These are phyloP conservation scores for Neonectria sp. DNA, from an alignment of 2,329 filamentous ascomycete genomes.

Conservation along the genomic window DNA sequence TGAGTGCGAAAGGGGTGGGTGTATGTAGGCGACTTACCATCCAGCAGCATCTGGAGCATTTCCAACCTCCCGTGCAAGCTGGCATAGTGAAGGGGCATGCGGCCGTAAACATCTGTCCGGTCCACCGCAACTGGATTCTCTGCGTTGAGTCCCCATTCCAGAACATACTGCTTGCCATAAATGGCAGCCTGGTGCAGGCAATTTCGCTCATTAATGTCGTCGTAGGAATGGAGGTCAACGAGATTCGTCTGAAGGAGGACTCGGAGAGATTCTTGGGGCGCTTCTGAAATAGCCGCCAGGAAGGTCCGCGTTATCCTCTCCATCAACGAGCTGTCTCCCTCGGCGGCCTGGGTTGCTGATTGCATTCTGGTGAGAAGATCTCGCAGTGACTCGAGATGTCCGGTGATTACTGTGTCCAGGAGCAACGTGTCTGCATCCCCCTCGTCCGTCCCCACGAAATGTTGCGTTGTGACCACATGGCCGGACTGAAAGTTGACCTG, in stretches of 20 bases:
- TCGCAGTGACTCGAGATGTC: constrained; percentile 82
- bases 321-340: constrained; percentile 69
- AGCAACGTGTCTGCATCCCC: constrained; percentile 91
- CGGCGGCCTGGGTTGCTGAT: constrained; percentile 67
- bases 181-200: constrained; percentile 98
- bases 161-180: constrained; percentile 85
- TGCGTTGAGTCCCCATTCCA: constrained; percentile 78
- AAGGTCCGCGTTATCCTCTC: constrained; percentile 93
- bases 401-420: constrained; percentile 87
- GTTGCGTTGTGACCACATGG: constrained; percentile 76
- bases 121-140: constrained; percentile 80
- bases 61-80: constrained; percentile 93
- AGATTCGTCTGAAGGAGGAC: constrained; percentile 84
- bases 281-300: constrained; percentile 89
- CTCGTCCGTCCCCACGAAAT: constrained; percentile 83
- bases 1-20: background rate
- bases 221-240: constrained; percentile 92
- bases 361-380: constrained; percentile 86
- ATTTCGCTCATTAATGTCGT: constrained; percentile 98
- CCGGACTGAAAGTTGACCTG: constrained; percentile 86
- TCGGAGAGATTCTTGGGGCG: constrained; percentile 81
- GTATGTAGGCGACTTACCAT: constrained; percentile 64
- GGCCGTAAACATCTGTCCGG: constrained; percentile 91
- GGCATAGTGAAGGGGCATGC: constrained; percentile 94
- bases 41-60: constrained; percentile 83